These are phyloP conservation scores for Aurantiochytrium sp. DNA, from an alignment of 108 stramenopile species.

Conservation along the genomic window DNA sequence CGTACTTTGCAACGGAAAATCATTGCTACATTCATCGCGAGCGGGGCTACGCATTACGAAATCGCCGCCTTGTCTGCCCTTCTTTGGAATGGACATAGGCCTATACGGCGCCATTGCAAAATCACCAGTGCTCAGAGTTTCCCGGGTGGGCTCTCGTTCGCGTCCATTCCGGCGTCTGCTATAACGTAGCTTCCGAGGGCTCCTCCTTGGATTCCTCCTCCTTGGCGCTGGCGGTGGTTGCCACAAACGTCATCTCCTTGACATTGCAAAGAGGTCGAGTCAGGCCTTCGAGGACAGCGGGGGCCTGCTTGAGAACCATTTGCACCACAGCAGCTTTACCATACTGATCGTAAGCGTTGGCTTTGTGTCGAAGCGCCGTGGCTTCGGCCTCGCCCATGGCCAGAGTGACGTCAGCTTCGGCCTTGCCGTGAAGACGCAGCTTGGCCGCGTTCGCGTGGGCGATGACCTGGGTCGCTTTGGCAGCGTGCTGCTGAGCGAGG, in stretches of 20 bases:
- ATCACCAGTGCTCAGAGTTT: no score
- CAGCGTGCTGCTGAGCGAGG: constrained; percentile 45
- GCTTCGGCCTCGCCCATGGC: constrained; percentile 40
- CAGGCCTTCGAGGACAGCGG: constrained; percentile 38
- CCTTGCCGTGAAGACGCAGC: background rate
- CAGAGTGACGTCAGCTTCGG: constrained; percentile 10
- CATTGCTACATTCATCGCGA: no score
- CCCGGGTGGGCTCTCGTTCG: no score
- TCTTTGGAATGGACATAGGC: no score
- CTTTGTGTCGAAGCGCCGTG: constrained; percentile 41
- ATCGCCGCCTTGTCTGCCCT: no score
- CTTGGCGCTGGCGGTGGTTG: no score
- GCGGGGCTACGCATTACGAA: no score
- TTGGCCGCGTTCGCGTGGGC: background rate
- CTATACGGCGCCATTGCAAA: no score
- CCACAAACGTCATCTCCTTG: constrained; percentile 45
- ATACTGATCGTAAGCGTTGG: constrained; percentile 41
- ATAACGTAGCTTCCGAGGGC: no score
- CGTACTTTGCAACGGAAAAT: no score
- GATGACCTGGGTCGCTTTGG: background rate
- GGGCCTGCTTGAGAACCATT: constrained; percentile 44
- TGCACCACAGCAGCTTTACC: constrained; percentile 44
- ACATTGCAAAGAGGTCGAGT: constrained; percentile 40
- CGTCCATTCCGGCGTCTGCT: no score
- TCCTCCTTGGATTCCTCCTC: no score